Conservation (phyloP, 495 filamentous ascomycete species). For the Daldinia bambusicola region DNA sequence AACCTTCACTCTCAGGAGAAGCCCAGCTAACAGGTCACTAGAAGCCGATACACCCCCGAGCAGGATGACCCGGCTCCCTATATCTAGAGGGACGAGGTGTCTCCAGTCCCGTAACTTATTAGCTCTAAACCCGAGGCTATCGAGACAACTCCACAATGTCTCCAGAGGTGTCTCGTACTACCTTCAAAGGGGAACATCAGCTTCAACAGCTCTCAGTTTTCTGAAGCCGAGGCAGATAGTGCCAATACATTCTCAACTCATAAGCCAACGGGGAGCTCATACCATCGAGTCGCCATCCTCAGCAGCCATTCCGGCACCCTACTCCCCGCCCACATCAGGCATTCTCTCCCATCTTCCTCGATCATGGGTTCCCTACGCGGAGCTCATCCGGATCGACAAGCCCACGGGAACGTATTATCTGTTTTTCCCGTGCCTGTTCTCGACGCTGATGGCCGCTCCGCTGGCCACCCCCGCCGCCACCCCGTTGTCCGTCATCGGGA, state of each 20-base stretch:
- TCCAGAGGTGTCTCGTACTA: conserved; percentile 6
- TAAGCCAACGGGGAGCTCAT: conserved; percentile 29
- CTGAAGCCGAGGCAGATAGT: conserved; percentile 38
- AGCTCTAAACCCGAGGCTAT: conserved; percentile 1
- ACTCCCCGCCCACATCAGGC: conserved; percentile 77
- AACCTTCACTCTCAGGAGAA: neutral
- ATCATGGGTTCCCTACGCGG: conserved; percentile 90
- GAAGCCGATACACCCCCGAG: conserved; percentile 4
- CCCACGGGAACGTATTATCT: conserved; percentile 95
- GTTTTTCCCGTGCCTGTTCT: conserved; percentile 94
- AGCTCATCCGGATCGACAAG: conserved; percentile 92
- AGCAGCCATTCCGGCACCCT: conserved; percentile 50
- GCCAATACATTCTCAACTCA: conserved; percentile 11
- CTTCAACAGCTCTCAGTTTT: conserved; percentile 34
- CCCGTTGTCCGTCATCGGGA: conserved; percentile 67
- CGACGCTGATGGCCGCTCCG: conserved; percentile 76
- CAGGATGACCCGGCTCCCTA: conserved; percentile 22
- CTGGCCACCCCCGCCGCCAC: conserved; percentile 68
- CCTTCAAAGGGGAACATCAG: neutral
- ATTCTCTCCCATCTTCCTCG: conserved; percentile 78
- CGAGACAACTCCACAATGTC: conserved; percentile 18
- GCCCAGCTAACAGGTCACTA: conserved; percentile 18
- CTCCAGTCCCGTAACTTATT: neutral
- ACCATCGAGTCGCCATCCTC: conserved; percentile 42
- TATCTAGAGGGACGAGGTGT: conserved; percentile 13